These are phyloP conservation scores for Boletus smithii DNA, from an alignment of 1,284 basidiomycete genomes.

Conservation along the genomic window DNA sequence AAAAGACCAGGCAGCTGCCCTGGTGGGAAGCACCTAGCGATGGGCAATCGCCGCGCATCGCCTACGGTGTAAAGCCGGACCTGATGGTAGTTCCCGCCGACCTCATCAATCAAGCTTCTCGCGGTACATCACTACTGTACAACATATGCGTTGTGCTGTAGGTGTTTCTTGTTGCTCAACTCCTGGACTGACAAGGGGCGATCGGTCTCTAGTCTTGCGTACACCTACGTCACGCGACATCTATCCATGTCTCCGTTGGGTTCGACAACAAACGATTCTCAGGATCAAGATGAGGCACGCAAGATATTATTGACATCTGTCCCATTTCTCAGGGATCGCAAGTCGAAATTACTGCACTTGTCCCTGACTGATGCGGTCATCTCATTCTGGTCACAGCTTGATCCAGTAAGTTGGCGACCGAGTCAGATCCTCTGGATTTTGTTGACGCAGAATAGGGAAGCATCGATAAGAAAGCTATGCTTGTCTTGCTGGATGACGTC, in stretches of 20 bases:
- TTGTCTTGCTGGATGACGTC: slow-evolving; percentile 53
- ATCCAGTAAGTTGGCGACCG: slow-evolving; percentile 40
- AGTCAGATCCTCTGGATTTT: neutral
- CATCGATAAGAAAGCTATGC: slow-evolving; percentile 45
- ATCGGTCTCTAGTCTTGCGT: slow-evolving; percentile 50
- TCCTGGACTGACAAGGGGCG: slow-evolving; percentile 1
- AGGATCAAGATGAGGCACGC: slow-evolving; percentile 46
- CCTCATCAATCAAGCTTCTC: slow-evolving; percentile 41
- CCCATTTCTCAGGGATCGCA: slow-evolving; percentile 60
- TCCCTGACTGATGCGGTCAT: slow-evolving; percentile 51
- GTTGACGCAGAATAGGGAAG: slow-evolving; percentile 38
- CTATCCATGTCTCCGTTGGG: slow-evolving; percentile 57
- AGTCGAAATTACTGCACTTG: slow-evolving; percentile 47
- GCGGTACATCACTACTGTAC: slow-evolving; percentile 51
- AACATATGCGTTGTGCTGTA: slow-evolving; percentile 67
- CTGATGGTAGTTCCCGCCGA: slow-evolving; percentile 48
- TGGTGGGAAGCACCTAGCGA: slow-evolving; percentile 57
- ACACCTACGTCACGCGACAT: slow-evolving; percentile 60
- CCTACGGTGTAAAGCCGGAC: slow-evolving; percentile 42
- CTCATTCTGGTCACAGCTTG: slow-evolving; percentile 59
- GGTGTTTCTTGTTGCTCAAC: slow-evolving; percentile 26
- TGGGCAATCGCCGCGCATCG: slow-evolving; percentile 5
- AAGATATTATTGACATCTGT: slow-evolving; percentile 47
- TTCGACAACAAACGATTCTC: slow-evolving; percentile 34
- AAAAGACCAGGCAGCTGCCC: slow-evolving; percentile 45